These are phyloP conservation scores for Cryptococcus depauperatus DNA, from an alignment of 1,284 basidiomycete genomes.

Conservation along the genomic window DNA sequence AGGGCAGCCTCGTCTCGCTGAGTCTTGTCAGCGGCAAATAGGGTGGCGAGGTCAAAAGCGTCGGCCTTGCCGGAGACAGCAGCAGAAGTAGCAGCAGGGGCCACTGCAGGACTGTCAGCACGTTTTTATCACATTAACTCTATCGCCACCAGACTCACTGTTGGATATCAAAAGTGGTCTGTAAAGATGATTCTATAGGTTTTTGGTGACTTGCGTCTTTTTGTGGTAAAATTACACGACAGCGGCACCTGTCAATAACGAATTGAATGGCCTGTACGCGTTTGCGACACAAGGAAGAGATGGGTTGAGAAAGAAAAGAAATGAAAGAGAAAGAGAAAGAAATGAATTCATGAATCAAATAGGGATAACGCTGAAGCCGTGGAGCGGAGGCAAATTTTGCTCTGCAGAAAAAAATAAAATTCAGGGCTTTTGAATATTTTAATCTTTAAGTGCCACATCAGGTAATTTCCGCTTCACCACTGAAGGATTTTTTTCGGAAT, in stretches of 20 bases:
- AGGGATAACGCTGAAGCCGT: too few relatives aligned
- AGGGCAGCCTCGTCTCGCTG: constrained; percentile 61
- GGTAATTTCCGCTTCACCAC: not conserved
- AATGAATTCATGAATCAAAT: not conserved
- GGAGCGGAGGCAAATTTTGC: too few relatives aligned
- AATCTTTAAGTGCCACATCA: not conserved
- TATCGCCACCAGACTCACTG: constrained; percentile 9
- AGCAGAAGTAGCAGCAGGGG: constrained; percentile 41
- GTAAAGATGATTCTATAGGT: not conserved
- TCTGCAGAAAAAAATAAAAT: not conserved
- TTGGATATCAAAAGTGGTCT: constrained; percentile 10
- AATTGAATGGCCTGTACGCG: not conserved
- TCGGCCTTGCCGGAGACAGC: constrained; percentile 35
- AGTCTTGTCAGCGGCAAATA: constrained; percentile 46
- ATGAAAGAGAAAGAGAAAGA: not conserved
- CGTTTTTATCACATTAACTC: not conserved
- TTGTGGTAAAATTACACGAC: not conserved
- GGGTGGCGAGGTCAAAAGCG: constrained; percentile 43
- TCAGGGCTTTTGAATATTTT: too few relatives aligned
- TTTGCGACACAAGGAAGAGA: not conserved
- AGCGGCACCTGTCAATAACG: not conserved
- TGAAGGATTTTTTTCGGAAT: not conserved
- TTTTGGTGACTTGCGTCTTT: not conserved
- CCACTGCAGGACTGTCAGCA: constrained; percentile 22
- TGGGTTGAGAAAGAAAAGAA: not conserved